A percentile compares a stretch with the other conserved stretches of the same genome.
phyloP scores from a whole-genome alignment of 805 yeast species.

The Kuraishia molischiana region DNA sequence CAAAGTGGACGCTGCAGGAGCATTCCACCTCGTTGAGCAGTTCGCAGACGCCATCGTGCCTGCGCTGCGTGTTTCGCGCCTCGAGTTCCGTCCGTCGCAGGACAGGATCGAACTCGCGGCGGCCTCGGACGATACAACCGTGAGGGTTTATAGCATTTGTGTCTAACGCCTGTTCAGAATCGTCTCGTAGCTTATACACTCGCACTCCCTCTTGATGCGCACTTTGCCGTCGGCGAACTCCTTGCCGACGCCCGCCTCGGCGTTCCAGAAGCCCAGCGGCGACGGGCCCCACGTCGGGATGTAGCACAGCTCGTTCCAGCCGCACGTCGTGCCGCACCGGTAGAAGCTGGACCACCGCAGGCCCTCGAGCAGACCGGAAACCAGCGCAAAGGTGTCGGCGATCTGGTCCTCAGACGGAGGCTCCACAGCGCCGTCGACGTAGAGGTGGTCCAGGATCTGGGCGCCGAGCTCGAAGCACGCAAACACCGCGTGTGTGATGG shows the following conservation, averaged over 20 bases:
- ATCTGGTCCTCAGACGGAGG: constrained; percentile 9
- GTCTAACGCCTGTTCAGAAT: not conserved
- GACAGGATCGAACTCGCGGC: not conserved
- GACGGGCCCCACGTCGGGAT: constrained; percentile 57
- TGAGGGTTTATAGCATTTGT: constrained; percentile 7
- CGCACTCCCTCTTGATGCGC: constrained; percentile 11
- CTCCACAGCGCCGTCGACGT: constrained; percentile 5
- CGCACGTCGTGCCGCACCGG: constrained; percentile 31
- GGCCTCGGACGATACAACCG: not conserved
- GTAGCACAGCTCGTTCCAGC: constrained; percentile 38
- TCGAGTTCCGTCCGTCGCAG: constrained; percentile 1
- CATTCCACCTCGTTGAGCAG: not conserved
- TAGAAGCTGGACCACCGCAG: constrained; percentile 34
- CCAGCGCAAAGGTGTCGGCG: not conserved
- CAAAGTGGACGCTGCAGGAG: constrained; percentile 13
- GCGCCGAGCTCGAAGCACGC: constrained; percentile 23
- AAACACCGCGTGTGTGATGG: constrained; percentile 26
- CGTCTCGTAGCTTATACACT: constrained; percentile 2
- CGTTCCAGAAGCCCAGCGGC: constrained; percentile 33
- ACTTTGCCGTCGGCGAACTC: constrained; percentile 12
- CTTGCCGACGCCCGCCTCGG: constrained; percentile 12
- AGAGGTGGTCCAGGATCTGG: constrained; percentile 13
- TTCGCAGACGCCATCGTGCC: not conserved
- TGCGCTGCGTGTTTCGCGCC: constrained; percentile 1
- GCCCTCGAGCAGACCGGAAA: constrained; percentile 12